A percentile compares a stretch with the other conserved stretches of the same genome.
phyloP scores from a whole-genome alignment of 2,329 filamentous ascomycete species.

The Alternaria longipes region DNA sequence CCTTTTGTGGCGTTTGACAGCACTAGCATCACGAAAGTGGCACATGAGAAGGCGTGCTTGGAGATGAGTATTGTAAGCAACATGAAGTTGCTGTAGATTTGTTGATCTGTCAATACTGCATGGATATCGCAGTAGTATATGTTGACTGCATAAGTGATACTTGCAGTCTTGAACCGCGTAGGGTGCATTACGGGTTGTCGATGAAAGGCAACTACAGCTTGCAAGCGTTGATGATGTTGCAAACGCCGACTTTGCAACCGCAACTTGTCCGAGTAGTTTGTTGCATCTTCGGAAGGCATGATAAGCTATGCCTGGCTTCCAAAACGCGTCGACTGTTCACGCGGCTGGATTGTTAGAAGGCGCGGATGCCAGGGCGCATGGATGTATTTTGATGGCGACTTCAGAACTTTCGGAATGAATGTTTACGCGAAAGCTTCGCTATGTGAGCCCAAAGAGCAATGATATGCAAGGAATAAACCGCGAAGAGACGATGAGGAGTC shows the following conservation, averaged over 20 bases:
- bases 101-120: neutral
- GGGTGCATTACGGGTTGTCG: neutral
- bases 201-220: neutral
- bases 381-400: neutral
- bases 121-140: neutral
- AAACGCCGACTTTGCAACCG: neutral
- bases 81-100: neutral
- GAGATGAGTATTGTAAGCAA: neutral
- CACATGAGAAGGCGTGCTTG: neutral
- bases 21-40: conserved; percentile 3
- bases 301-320: neutral
- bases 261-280: neutral
- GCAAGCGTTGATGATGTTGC: neutral
- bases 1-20: neutral
- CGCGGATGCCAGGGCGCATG: neutral
- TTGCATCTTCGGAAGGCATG: neutral
- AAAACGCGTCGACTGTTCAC: neutral
- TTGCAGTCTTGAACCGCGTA: neutral
- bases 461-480: conserved; percentile 8
- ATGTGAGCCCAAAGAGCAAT: neutral
- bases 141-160: neutral
- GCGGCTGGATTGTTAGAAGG: neutral
- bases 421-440: neutral
- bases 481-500: conserved; percentile 8
- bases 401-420: neutral